Conservation (phyloP, 768 basidiomycete genomes). For the Phaeotremella fagi region DNA sequence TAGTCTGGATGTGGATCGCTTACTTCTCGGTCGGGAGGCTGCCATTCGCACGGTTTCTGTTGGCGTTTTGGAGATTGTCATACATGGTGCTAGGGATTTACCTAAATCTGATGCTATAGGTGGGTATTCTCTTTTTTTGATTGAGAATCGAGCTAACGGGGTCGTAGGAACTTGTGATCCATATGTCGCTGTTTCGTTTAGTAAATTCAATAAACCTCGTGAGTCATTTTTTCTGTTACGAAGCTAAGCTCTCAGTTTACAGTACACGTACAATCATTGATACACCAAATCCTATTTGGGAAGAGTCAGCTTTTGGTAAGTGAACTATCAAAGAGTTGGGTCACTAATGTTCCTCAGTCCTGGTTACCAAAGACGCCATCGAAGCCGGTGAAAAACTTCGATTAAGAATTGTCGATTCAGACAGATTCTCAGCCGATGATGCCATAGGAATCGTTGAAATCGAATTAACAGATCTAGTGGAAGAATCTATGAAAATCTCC, state of each 20-base stretch:
- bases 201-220: slow-evolving; percentile 46
- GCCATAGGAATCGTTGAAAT: slow-evolving; percentile 44
- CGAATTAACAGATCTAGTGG: slow-evolving; percentile 43
- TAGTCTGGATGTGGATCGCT: slow-evolving; percentile 46
- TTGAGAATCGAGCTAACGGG: neutral
- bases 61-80: slow-evolving; percentile 44
- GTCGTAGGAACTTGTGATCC: slow-evolving; percentile 39
- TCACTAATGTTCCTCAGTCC: slow-evolving; percentile 26
- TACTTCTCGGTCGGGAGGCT: slow-evolving; percentile 45
- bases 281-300: slow-evolving; percentile 45
- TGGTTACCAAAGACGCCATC: slow-evolving; percentile 41
- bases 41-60: slow-evolving; percentile 35
- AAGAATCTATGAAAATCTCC: neutral
- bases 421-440: slow-evolving; percentile 47
- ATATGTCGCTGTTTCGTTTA: slow-evolving; percentile 40
- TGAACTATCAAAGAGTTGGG: neutral
- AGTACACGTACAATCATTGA: slow-evolving; percentile 45
- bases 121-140: neutral
- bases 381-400: slow-evolving; percentile 44
- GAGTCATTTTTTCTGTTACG: slow-evolving; percentile 1
- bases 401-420: slow-evolving; percentile 42
- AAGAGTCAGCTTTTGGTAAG: slow-evolving; percentile 46
- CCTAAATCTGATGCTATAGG: slow-evolving; percentile 44
- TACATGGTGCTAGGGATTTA: slow-evolving; percentile 40
- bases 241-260: slow-evolving; percentile 19